Conservation (phyloP, 2,329 filamentous ascomycete genomes). For the Ophiostoma novo-ulmi region DNA sequence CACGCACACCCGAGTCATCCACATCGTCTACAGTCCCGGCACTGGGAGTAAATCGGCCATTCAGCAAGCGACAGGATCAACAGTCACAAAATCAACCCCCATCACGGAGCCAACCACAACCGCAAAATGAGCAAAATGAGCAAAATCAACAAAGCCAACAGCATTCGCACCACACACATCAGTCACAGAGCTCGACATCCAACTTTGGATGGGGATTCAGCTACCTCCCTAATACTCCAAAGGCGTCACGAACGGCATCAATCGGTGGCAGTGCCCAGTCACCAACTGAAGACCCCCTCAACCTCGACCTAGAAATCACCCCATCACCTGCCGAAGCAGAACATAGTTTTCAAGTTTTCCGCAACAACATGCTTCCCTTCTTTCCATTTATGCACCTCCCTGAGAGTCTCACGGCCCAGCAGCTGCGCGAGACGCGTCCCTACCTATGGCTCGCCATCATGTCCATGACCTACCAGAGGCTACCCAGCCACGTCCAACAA, state of each 20-base stretch:
- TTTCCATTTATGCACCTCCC: conserved; percentile 44
- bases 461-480: conserved; percentile 41
- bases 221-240: background rate
- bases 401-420: conserved; percentile 34
- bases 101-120: background rate
- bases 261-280: conserved; percentile 2
- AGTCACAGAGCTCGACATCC: background rate
- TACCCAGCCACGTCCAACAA: conserved; percentile 38
- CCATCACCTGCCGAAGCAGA: conserved; percentile 39
- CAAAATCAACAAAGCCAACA: background rate
- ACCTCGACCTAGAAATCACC: conserved; percentile 20
- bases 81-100: background rate
- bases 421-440: conserved; percentile 40
- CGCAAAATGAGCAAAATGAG: background rate
- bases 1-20: conserved; percentile 23
- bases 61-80: background rate
- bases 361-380: conserved; percentile 36
- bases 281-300: conserved; percentile 9
- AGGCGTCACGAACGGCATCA: background rate
- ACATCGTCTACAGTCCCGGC: conserved; percentile 15
- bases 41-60: background rate
- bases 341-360: conserved; percentile 39
- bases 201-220: conserved; percentile 14
- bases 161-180: background rate
- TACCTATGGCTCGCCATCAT: conserved; percentile 49